phyloP scores from a whole-genome alignment of 1,284 basidiomycete species.

The Microbotryum silenes-acaulis region DNA sequence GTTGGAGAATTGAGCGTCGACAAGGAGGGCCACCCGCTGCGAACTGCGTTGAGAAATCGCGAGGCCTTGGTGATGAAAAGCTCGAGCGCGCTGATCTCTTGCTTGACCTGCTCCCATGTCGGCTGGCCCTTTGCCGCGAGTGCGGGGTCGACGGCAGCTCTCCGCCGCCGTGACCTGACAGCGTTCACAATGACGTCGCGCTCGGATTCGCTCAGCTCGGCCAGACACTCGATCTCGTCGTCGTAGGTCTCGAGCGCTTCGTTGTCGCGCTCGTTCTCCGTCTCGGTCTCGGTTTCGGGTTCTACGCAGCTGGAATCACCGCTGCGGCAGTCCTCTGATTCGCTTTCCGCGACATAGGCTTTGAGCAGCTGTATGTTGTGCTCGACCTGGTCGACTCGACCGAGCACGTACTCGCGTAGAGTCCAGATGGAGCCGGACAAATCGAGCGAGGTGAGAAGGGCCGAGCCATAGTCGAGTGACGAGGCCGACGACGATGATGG shows the following conservation, averaged over 20 bases:
- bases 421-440: constrained; percentile 11
- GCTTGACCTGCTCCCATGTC: constrained; percentile 3
- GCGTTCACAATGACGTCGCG: no score
- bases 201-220: background rate
- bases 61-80: constrained; percentile 21
- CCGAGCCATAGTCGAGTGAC: constrained; percentile 17
- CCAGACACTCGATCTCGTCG: background rate
- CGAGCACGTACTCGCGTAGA: constrained; percentile 15
- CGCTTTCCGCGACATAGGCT: constrained; percentile 14
- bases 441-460: constrained; percentile 24
- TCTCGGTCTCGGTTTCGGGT: no score
- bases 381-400: constrained; percentile 21
- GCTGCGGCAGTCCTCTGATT: constrained; percentile 1
- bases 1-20: constrained; percentile 1
- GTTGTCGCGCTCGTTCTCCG: background rate
- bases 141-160: no score
- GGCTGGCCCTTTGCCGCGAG: background rate
- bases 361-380: constrained; percentile 6
- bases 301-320: no score
- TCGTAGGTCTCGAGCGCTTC: background rate
- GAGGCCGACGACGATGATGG: background rate
- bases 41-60: constrained; percentile 21
- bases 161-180: no score
- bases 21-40: constrained; percentile 21
- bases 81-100: constrained; percentile 19